Percentiles rank a stretch among this genome's conserved stretches.
phyloP scores from a whole-genome alignment of 2,329 filamentous ascomycete genomes.

The Cordyceps cicadae region DNA sequence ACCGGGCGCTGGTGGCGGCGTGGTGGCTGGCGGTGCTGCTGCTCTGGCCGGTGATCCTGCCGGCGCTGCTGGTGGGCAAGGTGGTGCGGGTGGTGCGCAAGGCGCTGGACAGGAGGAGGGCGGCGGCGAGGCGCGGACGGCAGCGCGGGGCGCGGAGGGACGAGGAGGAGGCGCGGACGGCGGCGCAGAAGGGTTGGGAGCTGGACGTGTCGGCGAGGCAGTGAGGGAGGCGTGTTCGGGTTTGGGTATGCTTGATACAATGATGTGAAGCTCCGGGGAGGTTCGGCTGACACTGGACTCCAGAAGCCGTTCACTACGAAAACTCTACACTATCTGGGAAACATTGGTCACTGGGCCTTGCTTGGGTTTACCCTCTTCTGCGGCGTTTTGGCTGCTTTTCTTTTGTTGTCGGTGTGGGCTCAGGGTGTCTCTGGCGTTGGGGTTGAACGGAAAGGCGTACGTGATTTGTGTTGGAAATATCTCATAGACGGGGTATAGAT shows the following conservation, averaged over 20 bases:
- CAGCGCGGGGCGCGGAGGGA: neutral
- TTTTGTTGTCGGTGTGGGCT: no score
- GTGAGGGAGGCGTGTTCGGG: no score
- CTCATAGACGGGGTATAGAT: neutral
- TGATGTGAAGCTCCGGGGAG: no score
- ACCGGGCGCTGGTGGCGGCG: constrained; percentile 17
- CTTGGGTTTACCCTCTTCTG: neutral
- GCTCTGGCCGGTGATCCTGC: constrained; percentile 50
- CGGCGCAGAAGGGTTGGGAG: neutral
- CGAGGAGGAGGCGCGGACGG: neutral
- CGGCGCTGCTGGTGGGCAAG: constrained; percentile 46
- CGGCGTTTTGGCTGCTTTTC: neutral
- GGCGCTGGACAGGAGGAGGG: neutral
- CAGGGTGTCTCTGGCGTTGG: neutral
- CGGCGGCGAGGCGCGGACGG: neutral
- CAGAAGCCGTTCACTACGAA: neutral
- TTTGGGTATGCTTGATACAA: no score
- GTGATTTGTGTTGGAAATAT: neutral
- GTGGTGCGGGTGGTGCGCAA: neutral
- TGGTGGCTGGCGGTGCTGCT: constrained; percentile 25
- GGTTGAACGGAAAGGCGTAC: neutral
- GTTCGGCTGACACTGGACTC: neutral
- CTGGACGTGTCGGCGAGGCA: neutral
- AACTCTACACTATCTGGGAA: no score
- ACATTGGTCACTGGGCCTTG: no score